Conservation (phyloP, 257 asterid species). For the Osmanthus fragrans region DNA sequence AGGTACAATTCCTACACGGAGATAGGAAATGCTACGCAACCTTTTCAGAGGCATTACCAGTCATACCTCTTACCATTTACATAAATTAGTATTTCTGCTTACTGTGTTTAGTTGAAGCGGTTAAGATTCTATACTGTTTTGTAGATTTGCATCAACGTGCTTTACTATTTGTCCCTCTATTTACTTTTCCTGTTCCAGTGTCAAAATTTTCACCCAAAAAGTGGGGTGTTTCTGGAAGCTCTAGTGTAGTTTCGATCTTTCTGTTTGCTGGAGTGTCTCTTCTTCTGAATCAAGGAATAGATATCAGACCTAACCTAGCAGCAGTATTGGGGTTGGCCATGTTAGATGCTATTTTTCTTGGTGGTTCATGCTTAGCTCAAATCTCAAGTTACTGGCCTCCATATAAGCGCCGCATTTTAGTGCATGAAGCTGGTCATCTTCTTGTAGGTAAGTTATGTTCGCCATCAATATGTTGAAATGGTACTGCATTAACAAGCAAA, state of each 20-base stretch:
- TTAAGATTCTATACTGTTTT: neutral
- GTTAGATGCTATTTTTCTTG: constrained; percentile 79
- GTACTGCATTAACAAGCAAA: neutral
- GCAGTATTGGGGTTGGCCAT: constrained; percentile 65
- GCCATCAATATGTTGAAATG: neutral
- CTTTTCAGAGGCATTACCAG: neutral
- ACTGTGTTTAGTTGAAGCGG: neutral
- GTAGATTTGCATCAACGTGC: neutral
- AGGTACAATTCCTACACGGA: constrained; percentile 25
- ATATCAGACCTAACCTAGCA: constrained; percentile 82
- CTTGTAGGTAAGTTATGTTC: constrained; percentile 65
- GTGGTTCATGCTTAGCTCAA: constrained; percentile 90
- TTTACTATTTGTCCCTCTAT: constrained; percentile 11
- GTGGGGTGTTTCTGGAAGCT: constrained; percentile 94
- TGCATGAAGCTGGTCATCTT: constrained; percentile 98
- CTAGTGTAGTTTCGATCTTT: constrained; percentile 61
- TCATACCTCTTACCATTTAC: neutral
- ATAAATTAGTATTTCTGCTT: neutral
- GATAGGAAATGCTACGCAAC: neutral
- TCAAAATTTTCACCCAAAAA: constrained; percentile 91
- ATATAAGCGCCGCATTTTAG: constrained; percentile 80
- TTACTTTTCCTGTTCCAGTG: constrained; percentile 48
- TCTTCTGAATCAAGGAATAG: constrained; percentile 84
- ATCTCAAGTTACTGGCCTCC: constrained; percentile 98
- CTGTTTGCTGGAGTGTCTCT: constrained; percentile 64